Conservation (phyloP, 192 early-diverging fungal species). For the Linnemannia exigua region DNA sequence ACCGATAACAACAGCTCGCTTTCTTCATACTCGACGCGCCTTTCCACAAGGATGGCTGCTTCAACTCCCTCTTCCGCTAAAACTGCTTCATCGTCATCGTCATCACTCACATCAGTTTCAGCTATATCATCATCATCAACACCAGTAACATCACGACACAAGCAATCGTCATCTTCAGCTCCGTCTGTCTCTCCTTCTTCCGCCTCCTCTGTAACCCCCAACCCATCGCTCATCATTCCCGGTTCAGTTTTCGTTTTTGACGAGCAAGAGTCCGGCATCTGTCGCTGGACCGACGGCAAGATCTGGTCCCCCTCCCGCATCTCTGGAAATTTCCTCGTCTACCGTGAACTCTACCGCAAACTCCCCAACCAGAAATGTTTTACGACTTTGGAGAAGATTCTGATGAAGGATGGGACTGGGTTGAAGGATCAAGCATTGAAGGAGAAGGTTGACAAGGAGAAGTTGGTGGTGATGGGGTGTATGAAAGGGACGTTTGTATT, state of each 20-base stretch:
- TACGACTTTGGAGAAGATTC: slow-evolving; percentile 23
- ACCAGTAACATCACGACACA: neutral
- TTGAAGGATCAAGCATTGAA: slow-evolving; percentile 32
- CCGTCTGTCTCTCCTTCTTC: neutral
- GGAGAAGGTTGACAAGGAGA: slow-evolving; percentile 39
- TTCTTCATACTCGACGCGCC: neutral
- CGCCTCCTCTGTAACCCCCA: neutral
- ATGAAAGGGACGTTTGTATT: slow-evolving; percentile 58
- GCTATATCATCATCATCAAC: neutral
- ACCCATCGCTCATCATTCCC: slow-evolving; percentile 24
- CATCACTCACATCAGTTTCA: neutral
- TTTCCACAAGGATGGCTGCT: neutral
- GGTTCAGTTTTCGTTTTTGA: slow-evolving; percentile 58
- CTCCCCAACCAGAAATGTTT: slow-evolving; percentile 36
- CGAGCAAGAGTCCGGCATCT: slow-evolving; percentile 53
- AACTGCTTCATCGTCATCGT: neutral
- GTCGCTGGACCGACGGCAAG: slow-evolving; percentile 60
- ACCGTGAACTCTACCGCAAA: slow-evolving; percentile 49
- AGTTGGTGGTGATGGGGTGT: slow-evolving; percentile 36
- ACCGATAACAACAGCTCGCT: neutral
- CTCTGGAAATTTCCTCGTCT: slow-evolving; percentile 56
- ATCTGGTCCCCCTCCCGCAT: slow-evolving; percentile 59
- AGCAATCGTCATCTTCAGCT: too few species aligned
- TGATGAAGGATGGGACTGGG: slow-evolving; percentile 31
- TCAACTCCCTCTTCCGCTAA: too few species aligned